phyloP scores from a whole-genome alignment of 169 alveolate species.

The Besnoitia besnoiti region DNA sequence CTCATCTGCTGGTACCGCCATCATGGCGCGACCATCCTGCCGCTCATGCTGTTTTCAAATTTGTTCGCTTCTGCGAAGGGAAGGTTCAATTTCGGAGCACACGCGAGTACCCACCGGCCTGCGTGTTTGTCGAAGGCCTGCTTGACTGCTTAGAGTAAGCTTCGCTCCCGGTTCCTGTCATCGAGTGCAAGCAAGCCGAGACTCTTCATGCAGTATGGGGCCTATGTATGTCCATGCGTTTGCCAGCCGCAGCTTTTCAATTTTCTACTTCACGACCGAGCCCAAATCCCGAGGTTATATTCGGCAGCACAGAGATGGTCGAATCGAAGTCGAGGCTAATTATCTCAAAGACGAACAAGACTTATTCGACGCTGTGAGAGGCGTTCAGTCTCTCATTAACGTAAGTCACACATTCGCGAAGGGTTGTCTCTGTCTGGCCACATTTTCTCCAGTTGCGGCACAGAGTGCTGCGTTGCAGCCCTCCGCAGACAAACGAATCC shows the following conservation, averaged over 20 bases:
- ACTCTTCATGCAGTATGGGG: not conserved
- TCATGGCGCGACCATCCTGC: slow-evolving; percentile 40
- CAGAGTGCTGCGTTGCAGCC: too few species aligned
- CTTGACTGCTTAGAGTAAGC: slow-evolving; percentile 31
- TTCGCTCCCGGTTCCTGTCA: not conserved
- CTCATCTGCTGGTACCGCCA: slow-evolving; percentile 29
- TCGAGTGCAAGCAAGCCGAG: not conserved
- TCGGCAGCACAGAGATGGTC: slow-evolving; percentile 68
- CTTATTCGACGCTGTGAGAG: slow-evolving; percentile 72
- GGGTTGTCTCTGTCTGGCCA: too few species aligned
- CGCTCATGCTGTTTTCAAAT: not conserved
- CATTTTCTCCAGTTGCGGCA: too few species aligned
- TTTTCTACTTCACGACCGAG: slow-evolving; percentile 77
- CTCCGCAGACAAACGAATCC: too few species aligned
- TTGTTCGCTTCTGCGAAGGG: slow-evolving; percentile 19
- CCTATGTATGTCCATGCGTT: not conserved
- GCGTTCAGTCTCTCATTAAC: slow-evolving; percentile 54
- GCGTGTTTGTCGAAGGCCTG: slow-evolving; percentile 5
- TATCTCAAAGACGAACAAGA: slow-evolving; percentile 74
- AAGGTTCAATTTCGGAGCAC: not conserved
- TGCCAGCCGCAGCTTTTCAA: slow-evolving; percentile 60
- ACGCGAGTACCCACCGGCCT: slow-evolving; percentile 18
- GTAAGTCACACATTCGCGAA: not conserved
- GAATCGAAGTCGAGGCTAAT: slow-evolving; percentile 72
- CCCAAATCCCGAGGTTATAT: slow-evolving; percentile 77